Base-by-base conservation (phyloP, 2,329 filamentous ascomycete genomes). In the Ceratocystis harringtonii region DNA sequence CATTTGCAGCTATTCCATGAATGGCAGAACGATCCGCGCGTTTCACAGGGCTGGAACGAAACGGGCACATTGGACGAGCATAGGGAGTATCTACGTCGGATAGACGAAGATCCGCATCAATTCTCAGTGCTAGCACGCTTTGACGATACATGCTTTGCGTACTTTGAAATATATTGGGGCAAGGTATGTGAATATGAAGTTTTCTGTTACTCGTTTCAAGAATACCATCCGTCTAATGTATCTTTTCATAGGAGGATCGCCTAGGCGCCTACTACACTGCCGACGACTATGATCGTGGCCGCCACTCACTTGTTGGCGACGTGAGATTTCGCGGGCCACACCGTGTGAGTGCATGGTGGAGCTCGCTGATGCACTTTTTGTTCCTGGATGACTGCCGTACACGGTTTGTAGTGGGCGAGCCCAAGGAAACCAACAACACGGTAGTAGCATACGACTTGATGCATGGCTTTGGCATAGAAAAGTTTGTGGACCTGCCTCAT, bases 11-110 rank as follows among this genome's bases (percentile, higher is more conserved):
- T 90, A 4, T 92, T 92, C 78, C 85, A 91, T 74, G 79, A 79
- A 66, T 92, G 89, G 89, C 88, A 91, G 75, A 92, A 92, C 71
- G 88, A 92, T 72, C 88, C 88, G 63, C 86, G 89, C 62, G 89
- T 92, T 41, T 87, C 87, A 3, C 82, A 86, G 71, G 88, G 88
- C 3, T 92, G 89, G 89, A 89, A 90, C 71, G 84, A 89, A 76
- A 88, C 86, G 1, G 89, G 88, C 41, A 88, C 87, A 1, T 75
- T 89, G 61, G 87, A 89, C 36, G 80, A 91, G 73, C 89, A 92
- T 74, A 80, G 83, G 68, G 81, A 84, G 70, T 92, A 92, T 73
- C 79, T 91, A 63, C 79, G 81, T 36, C 81, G 81, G 69, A 79
- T 87, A 65, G 84, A 90, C 71, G 80, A 83, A 57, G 88, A 92